phyloP scores from a whole-genome alignment of 164 flowering plant species.

The Sedum album region DNA sequence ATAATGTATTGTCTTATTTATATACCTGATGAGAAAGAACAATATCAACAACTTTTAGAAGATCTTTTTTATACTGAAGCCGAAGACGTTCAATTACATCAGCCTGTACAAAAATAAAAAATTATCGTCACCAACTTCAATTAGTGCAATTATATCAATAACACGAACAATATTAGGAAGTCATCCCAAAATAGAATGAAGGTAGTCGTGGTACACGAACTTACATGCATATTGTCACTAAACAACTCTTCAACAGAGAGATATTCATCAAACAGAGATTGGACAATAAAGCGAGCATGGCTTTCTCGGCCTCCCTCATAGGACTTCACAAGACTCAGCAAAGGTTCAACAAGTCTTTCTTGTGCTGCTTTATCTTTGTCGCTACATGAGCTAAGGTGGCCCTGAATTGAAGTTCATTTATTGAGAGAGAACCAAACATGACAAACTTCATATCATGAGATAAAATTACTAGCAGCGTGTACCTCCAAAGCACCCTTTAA shows the following conservation, averaged over 20 bases:
- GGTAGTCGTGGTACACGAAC: constrained; percentile 14
- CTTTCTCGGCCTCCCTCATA: constrained; percentile 98
- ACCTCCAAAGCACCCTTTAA: constrained; percentile 73
- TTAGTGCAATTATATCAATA: background rate
- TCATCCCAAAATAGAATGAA: background rate
- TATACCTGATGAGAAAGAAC: too few relatives aligned
- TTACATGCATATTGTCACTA: too few relatives aligned
- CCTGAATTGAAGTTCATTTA: constrained; percentile 37
- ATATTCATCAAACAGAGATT: constrained; percentile 82
- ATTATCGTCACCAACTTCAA: background rate
- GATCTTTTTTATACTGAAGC: too few relatives aligned
- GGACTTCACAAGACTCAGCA: too few relatives aligned
- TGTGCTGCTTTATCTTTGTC: constrained; percentile 84
- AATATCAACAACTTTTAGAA: too few relatives aligned
- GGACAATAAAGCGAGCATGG: constrained; percentile 93
- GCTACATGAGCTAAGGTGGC: constrained; percentile 55
- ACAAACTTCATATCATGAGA: background rate
- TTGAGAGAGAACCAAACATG: background rate
- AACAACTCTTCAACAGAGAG: too few relatives aligned
- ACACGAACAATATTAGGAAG: background rate
- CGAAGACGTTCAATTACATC: too few relatives aligned
- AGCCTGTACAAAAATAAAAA: background rate
- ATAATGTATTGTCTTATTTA: too few relatives aligned
- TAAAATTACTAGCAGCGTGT: constrained; percentile 13
- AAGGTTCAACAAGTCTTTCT: too few relatives aligned